Evolutionary conservation across 225 moss, liverwort and hornwort species (phyloP), one percentile per base, ranked within the genome.

Genomic region (Ulota crispa): DNA sequence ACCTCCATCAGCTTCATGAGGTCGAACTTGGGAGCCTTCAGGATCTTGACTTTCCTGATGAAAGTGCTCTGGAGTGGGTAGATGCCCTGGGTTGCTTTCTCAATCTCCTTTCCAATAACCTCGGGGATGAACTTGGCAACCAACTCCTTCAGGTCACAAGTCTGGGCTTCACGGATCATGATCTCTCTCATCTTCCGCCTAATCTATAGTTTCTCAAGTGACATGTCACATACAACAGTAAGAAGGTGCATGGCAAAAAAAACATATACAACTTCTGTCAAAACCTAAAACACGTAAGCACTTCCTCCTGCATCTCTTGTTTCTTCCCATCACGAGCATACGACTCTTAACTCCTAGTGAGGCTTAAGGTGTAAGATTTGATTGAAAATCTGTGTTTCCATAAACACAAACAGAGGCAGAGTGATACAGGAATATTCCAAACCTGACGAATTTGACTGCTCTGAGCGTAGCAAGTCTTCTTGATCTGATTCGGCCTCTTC

Each of bases 401-500:
- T 45, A 14, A 14, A 45, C 1, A 3, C 45, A 32, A 8, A 7
- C 9, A 70, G 26, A 52, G 0, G 62, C 12, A 11, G 4, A 68
- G 54, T 21, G 26, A 54, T n/a, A 5, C 23, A 63, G 16, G 1
- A 39, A 21, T 53, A 3, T 30, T 28, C 66, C 74, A 39, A 56
- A 81, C 81, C 74, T 74, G 82, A 50, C 82, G 76, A 52, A 82
- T 82, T 82, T 76, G 76, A 52, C 76, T 82, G 76, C 6, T 82
- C 85, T 91, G 89, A 5, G 89, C 91, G 15, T 91, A 91, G 72
- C 89, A 91, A 9, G 89, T 91, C 60, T 86, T 86, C 73, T 91
- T 91, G 45, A 91, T 91, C 83, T 91, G 91, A 77, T 91, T 91
- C 61, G 91, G 91, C 69, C 91, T 89, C 87, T 91, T 91, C 83